phyloP scores from a whole-genome alignment of 2,329 filamentous ascomycete genomes.

The Esteya vermicola region DNA sequence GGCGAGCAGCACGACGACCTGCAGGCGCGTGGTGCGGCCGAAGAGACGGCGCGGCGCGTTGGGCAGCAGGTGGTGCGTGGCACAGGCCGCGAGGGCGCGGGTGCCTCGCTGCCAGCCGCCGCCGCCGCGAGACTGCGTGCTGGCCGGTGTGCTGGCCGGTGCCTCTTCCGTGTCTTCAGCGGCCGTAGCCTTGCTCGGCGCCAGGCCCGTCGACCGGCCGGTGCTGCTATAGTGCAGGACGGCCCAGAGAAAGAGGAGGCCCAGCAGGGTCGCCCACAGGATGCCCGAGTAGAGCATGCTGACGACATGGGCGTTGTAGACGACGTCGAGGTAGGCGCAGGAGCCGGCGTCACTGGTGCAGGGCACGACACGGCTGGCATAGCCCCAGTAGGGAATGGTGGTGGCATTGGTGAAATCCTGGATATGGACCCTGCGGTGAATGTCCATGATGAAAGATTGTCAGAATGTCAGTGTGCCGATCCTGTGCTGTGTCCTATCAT shows the following conservation, averaged over 20 bases:
- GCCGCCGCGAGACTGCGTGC: background rate
- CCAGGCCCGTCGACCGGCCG: background rate
- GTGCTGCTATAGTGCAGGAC: conserved; percentile 3
- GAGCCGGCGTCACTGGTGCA: conserved; percentile 32
- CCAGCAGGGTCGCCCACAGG: conserved; percentile 31
- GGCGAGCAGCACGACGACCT: conserved; percentile 45
- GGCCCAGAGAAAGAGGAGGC: conserved; percentile 28
- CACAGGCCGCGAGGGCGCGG: conserved; percentile 23
- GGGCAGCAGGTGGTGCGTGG: conserved; percentile 42
- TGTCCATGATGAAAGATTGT: background rate
- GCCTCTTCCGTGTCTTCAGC: background rate
- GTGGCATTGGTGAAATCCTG: conserved; percentile 1
- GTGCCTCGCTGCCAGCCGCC: conserved; percentile 17
- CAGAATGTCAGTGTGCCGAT: too few relatives aligned
- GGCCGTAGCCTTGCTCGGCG: background rate
- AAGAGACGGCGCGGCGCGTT: conserved; percentile 45
- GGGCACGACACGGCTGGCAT: conserved; percentile 27
- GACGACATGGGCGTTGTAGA: conserved; percentile 32
- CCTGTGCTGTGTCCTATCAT: too few relatives aligned
- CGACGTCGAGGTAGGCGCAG: conserved; percentile 35
- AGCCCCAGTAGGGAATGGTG: conserved; percentile 25
- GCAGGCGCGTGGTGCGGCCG: conserved; percentile 52
- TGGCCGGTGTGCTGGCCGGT: background rate
- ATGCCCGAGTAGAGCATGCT: conserved; percentile 36
- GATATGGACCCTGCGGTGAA: conserved; percentile 2